A percentile compares a stretch with the other conserved stretches of the same genome.
phyloP scores from a whole-genome alignment of 305 asterid species.

The Solanum hybrid region DNA sequence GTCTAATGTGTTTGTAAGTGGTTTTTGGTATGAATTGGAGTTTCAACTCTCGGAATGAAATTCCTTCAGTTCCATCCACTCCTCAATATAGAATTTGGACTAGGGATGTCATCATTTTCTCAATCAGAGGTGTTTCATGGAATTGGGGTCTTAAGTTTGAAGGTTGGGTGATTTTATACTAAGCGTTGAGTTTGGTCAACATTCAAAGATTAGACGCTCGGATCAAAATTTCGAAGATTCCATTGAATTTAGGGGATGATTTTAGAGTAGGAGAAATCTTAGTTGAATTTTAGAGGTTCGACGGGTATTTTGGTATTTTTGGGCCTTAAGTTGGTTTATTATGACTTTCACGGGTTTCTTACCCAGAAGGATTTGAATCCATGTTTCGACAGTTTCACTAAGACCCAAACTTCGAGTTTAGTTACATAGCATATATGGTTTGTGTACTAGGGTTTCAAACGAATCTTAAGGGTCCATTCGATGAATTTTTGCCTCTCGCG shows the following conservation, averaged over 20 bases:
- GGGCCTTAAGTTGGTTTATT: neutral
- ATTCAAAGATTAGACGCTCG: neutral
- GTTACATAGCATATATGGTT: neutral
- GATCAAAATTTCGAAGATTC: neutral
- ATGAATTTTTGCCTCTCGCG: neutral
- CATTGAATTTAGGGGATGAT: neutral
- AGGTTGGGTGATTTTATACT: neutral
- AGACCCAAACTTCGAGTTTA: neutral
- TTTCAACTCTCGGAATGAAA: neutral
- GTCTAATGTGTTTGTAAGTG: neutral
- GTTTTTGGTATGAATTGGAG: neutral
- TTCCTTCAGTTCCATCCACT: neutral
- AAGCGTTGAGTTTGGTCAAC: neutral
- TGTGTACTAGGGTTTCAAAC: neutral
- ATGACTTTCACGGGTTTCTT: neutral
- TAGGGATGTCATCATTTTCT: neutral
- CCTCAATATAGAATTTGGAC: neutral
- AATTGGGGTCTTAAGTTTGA: neutral
- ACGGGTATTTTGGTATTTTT: neutral
- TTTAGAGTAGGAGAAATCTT: neutral
- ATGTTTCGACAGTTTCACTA: too few species aligned
- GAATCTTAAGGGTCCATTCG: neutral
- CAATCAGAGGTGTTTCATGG: neutral
- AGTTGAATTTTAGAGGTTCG: neutral
- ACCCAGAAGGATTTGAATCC: neutral